Percentiles rank a stretch among this genome's conserved stretches.
phyloP scores from a whole-genome alignment of 768 basidiomycete genomes.

The Porpolomopsis calyptriformis region DNA sequence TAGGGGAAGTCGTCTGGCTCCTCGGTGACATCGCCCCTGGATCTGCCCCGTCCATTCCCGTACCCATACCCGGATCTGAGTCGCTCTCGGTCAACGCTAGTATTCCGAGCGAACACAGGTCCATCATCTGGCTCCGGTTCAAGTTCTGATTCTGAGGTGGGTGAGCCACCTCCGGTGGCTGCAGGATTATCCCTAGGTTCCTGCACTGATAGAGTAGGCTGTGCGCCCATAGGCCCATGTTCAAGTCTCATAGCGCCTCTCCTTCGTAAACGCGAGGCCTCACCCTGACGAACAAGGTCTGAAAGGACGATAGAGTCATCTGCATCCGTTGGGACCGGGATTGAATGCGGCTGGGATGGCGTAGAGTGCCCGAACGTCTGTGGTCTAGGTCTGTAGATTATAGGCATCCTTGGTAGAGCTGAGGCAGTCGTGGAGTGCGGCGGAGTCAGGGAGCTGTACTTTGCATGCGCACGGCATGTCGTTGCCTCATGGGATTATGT shows the following conservation, averaged over 20 bases:
- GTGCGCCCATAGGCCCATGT: conserved; percentile 14
- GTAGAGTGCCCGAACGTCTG: neutral
- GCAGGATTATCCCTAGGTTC: conserved; percentile 5
- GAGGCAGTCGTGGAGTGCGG: too few relatives aligned
- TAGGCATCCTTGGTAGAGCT: neutral
- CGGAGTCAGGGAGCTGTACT: too few relatives aligned
- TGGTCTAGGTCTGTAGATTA: neutral
- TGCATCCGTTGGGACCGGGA: conserved; percentile 4
- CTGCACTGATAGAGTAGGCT: conserved; percentile 5
- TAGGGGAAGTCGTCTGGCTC: conserved; percentile 20
- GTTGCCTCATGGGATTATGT: neutral
- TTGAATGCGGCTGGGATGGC: neutral
- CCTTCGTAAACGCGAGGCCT: conserved; percentile 62
- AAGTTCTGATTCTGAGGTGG: conserved; percentile 18
- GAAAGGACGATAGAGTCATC: conserved; percentile 66
- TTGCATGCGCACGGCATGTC: too few relatives aligned
- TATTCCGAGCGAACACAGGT: conserved; percentile 1
- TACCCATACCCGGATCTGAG: conserved; percentile 7
- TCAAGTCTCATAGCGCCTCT: conserved; percentile 64
- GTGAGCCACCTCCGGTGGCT: conserved; percentile 11
- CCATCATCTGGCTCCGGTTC: conserved; percentile 12
- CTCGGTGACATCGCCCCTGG: conserved; percentile 10
- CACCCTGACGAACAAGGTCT: conserved; percentile 63
- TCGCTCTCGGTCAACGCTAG: conserved; percentile 1
- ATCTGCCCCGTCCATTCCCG: conserved; percentile 10